Conservation (phyloP, 225 moss, liverwort and hornwort species). For the Thuidium tamariscinum region DNA sequence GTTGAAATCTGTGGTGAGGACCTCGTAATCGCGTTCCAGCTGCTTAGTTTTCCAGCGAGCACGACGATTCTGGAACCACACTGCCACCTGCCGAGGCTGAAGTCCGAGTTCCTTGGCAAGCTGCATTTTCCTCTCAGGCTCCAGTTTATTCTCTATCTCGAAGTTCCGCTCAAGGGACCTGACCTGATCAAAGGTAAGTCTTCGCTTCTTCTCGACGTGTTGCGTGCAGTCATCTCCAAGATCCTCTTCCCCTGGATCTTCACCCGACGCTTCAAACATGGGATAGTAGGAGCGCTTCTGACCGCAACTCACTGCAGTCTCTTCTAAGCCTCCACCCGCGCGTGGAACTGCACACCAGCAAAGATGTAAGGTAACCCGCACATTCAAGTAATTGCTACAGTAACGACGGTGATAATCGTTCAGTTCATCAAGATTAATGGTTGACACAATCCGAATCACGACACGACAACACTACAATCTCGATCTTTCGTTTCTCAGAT, state of each 20-base stretch:
- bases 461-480: not conserved
- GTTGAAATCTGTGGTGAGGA: conserved; percentile 76
- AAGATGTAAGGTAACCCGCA: not conserved
- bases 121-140: conserved; percentile 99
- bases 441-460: not conserved
- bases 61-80: conserved; percentile 99
- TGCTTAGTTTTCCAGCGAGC: conserved; percentile 99
- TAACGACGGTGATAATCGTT: not conserved
- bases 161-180: conserved; percentile 90
- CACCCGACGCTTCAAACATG: conserved; percentile 63
- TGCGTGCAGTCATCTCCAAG: conserved; percentile 76
- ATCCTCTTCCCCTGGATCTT: conserved; percentile 92
- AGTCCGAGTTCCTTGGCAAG: conserved; percentile 91
- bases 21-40: conserved; percentile 86
- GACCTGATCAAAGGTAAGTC: conserved; percentile 88
- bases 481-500: not conserved
- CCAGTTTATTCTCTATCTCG: conserved; percentile 94
- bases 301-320: conserved; percentile 59
- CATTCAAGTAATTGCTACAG: not conserved
- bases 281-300: conserved; percentile 73
- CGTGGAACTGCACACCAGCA: conserved; percentile 41
- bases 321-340: conserved; percentile 55
- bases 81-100: conserved; percentile 96
- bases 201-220: conserved; percentile 79
- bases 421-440: not conserved